Evolutionary conservation across 805 yeast species (phyloP).

Genomic region (Spathaspora gorwiae): DNA sequence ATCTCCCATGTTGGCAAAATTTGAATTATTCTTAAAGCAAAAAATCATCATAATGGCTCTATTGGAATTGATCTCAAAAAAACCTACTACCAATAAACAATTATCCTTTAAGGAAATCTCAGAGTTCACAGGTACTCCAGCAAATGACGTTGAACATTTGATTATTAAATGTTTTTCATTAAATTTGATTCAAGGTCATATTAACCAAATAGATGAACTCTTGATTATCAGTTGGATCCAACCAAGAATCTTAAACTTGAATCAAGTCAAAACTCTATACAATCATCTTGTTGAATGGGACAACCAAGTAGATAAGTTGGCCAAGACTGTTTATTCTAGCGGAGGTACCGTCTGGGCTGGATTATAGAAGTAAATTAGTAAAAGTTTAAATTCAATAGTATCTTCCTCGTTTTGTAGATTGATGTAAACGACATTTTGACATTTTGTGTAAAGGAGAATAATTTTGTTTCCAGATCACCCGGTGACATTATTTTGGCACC

Average conservation of each 20-base stretch:
- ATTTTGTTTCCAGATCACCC: too few relatives aligned
- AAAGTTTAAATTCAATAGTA: too few relatives aligned
- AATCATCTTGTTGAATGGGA: slow-evolving; percentile 77
- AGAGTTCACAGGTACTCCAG: slow-evolving; percentile 55
- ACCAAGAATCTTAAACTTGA: slow-evolving; percentile 83
- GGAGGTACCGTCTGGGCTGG: slow-evolving; percentile 45
- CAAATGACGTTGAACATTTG: slow-evolving; percentile 80
- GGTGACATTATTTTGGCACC: too few relatives aligned
- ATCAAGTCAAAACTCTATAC: slow-evolving; percentile 75
- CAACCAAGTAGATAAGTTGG: slow-evolving; percentile 61
- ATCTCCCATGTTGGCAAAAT: slow-evolving; percentile 53
- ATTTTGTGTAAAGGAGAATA: too few relatives aligned
- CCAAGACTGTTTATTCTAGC: slow-evolving; percentile 27
- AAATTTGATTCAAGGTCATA: slow-evolving; percentile 79
- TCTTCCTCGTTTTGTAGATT: too few relatives aligned
- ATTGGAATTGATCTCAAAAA: slow-evolving; percentile 76
- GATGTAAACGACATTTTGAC: too few relatives aligned
- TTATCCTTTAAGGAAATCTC: slow-evolving; percentile 73
- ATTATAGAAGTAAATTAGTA: slow-evolving; percentile 5
- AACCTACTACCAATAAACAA: slow-evolving; percentile 70
- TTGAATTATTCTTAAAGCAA: slow-evolving; percentile 70
- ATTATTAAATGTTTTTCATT: slow-evolving; percentile 88
- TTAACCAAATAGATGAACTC: slow-evolving; percentile 78
- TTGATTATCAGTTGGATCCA: slow-evolving; percentile 91
- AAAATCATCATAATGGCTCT: slow-evolving; percentile 90